These are phyloP conservation scores for Xylariaceae sp. DNA, from an alignment of 2,329 filamentous ascomycete genomes.

Conservation along the genomic window DNA sequence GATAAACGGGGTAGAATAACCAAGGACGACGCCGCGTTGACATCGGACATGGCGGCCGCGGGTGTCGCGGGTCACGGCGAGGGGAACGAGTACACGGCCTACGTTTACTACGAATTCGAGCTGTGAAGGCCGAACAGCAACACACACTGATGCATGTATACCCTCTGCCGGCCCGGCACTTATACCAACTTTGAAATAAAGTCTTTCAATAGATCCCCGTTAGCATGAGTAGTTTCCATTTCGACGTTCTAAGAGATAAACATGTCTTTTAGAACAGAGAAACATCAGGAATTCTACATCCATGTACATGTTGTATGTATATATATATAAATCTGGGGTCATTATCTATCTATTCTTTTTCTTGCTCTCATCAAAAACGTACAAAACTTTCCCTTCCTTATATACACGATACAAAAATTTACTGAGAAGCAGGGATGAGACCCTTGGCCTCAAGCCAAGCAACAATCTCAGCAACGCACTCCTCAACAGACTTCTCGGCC, in stretches of 20 bases:
- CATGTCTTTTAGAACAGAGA: neutral
- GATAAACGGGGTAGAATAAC: slow-evolving; percentile 91
- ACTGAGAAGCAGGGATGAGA: slow-evolving; percentile 37
- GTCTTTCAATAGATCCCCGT: neutral
- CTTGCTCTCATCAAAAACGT: neutral
- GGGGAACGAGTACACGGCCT: slow-evolving; percentile 83
- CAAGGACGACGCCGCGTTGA: slow-evolving; percentile 77
- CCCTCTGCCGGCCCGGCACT: neutral
- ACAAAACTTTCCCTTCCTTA: neutral
- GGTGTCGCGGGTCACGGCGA: slow-evolving; percentile 55
- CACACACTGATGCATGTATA: neutral
- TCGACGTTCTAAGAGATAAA: slow-evolving; percentile 3
- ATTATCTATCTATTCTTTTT: neutral
- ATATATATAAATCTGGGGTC: neutral
- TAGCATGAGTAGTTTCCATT: neutral
- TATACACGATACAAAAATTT: neutral
- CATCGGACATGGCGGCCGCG: slow-evolving; percentile 77
- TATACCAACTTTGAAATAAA: neutral
- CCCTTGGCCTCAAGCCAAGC: slow-evolving; percentile 70
- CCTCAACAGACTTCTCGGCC: slow-evolving; percentile 76
- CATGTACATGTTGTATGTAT: neutral
- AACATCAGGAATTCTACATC: slow-evolving; percentile 7
- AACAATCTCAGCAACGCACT: slow-evolving; percentile 80
- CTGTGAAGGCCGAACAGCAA: slow-evolving; percentile 39
- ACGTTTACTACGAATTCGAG: slow-evolving; percentile 95